Base-by-base conservation (phyloP, 305 asterid genomes). In the Rubia occidens region DNA sequence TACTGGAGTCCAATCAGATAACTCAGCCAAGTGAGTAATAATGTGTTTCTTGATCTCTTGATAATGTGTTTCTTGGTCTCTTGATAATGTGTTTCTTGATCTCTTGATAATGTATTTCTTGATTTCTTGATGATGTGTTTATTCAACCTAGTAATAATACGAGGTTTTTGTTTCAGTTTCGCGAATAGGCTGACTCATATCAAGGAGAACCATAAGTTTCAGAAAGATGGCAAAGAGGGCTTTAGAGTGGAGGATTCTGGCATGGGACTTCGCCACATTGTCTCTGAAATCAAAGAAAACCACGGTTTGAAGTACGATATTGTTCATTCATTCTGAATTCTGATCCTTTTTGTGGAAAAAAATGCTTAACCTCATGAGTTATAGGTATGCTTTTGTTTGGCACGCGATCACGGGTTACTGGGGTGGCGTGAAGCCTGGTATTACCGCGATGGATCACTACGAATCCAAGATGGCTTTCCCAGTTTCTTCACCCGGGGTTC, bases 341-440 rank as follows among this genome's bases (percentile, higher is more conserved):
- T 55, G 45, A 15, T n/a, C 35, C 21, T 7, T 5, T 14, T 61
- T n/a, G 32, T 45, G 60, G 58, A 39, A 32, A 24, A 24, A 6
- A n/a, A 15, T 56, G 49, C 18, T 67, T 56, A 11, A 64, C 47
- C 3, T 10, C 37, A 43, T 6, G 2, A 1, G n/a, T 0, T 37
- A 15, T 49, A 86, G 96, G 80, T 89, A 86, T 75, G 97, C 84
- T 43, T 92, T 87, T 8, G 83, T 88, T 21, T 92, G 98, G 98
- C 98, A 92, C 40, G 97, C 97, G 0, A 65, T 92, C 39, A 73
- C 95, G 3, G 97, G 97, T 7, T 92, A 89, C 60, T 92, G 98
- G 98, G 98, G 98, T 0, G 96, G 98, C 20, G 97, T 92, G 40
- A 75, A 71, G 64, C 96, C 98, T 2, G 91, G 89, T 37, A 79